These are phyloP conservation scores for Zhuliangozyma parablackwelliae DNA, from an alignment of 1,139 yeast species.

Conservation along the genomic window DNA sequence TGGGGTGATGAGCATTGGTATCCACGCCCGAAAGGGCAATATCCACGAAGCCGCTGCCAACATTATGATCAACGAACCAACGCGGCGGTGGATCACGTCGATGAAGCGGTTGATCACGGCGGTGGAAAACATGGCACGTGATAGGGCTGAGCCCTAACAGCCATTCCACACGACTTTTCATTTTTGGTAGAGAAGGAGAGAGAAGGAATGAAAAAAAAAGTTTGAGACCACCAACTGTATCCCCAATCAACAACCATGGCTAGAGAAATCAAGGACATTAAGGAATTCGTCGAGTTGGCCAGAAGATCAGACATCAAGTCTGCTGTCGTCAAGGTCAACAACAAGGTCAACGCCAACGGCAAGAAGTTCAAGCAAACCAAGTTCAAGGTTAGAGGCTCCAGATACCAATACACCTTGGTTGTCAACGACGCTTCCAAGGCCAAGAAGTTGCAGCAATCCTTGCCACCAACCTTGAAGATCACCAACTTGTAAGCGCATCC, in stretches of 20 bases:
- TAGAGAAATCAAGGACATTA: slow-evolving; percentile 89
- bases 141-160: slow-evolving; percentile 12
- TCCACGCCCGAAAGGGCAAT: slow-evolving; percentile 56
- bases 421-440: slow-evolving; percentile 97
- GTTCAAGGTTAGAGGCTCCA: slow-evolving; percentile 98
- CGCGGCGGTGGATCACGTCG: slow-evolving; percentile 74
- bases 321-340: slow-evolving; percentile 88
- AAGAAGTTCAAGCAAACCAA: slow-evolving; percentile 89
- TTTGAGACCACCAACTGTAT: slow-evolving; percentile 20
- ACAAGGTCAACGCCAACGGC: slow-evolving; percentile 81
- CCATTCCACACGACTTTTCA: background rate
- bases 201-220: slow-evolving; percentile 1
- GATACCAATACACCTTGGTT: slow-evolving; percentile 90
- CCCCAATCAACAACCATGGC: slow-evolving; percentile 11
- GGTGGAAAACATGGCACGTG: slow-evolving; percentile 26
- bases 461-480: slow-evolving; percentile 91
- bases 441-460: slow-evolving; percentile 95
- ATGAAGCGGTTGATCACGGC: slow-evolving; percentile 67
- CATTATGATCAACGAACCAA: slow-evolving; percentile 72
- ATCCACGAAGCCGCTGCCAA: slow-evolving; percentile 41
- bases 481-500: slow-evolving; percentile 52
- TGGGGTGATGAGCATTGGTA: slow-evolving; percentile 76
- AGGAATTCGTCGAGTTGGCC: slow-evolving; percentile 96
- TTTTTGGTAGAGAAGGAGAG: background rate
- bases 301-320: slow-evolving; percentile 95